phyloP scores from a whole-genome alignment of 1,139 yeast species.

The Blastobotrys illinoisensis region DNA sequence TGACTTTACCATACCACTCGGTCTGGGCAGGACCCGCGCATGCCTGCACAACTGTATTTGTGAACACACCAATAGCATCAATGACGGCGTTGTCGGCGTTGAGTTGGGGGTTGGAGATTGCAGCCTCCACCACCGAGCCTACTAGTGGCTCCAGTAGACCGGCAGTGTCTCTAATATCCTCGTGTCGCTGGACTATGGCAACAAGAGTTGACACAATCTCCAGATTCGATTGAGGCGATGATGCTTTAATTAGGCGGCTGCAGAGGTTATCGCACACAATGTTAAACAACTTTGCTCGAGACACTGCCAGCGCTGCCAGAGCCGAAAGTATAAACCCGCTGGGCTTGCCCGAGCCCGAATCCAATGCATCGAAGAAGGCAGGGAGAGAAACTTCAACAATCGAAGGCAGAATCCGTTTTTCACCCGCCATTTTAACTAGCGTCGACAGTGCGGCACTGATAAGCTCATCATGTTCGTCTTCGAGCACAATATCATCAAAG shows the following conservation, averaged over 20 bases:
- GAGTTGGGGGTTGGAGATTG: background rate
- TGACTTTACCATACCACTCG: slow-evolving; percentile 4
- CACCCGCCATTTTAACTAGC: slow-evolving; percentile 44
- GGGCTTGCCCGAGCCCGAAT: slow-evolving; percentile 12
- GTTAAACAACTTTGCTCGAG: slow-evolving; percentile 9
- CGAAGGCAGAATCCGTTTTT: slow-evolving; percentile 33
- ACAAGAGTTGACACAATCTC: slow-evolving; percentile 21
- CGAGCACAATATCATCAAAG: slow-evolving; percentile 57
- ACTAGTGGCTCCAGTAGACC: background rate
- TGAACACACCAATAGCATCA: slow-evolving; percentile 18
- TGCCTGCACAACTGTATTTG: background rate
- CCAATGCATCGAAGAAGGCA: slow-evolving; percentile 42
- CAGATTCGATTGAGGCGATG: slow-evolving; percentile 17
- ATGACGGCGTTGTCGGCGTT: slow-evolving; percentile 8
- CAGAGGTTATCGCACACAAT: slow-evolving; percentile 32
- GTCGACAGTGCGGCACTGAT: slow-evolving; percentile 44
- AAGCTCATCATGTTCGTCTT: slow-evolving; percentile 35
- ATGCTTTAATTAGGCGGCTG: slow-evolving; percentile 28
- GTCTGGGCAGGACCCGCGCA: background rate
- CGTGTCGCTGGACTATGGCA: slow-evolving; percentile 19
- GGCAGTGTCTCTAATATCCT: background rate
- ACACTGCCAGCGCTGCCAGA: slow-evolving; percentile 31
- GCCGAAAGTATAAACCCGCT: slow-evolving; percentile 26
- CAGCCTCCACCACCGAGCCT: background rate
- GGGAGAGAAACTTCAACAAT: slow-evolving; percentile 57